Base-by-base conservation (phyloP, 352 stramenopile species). In the Globisporangium spiculum region DNA sequence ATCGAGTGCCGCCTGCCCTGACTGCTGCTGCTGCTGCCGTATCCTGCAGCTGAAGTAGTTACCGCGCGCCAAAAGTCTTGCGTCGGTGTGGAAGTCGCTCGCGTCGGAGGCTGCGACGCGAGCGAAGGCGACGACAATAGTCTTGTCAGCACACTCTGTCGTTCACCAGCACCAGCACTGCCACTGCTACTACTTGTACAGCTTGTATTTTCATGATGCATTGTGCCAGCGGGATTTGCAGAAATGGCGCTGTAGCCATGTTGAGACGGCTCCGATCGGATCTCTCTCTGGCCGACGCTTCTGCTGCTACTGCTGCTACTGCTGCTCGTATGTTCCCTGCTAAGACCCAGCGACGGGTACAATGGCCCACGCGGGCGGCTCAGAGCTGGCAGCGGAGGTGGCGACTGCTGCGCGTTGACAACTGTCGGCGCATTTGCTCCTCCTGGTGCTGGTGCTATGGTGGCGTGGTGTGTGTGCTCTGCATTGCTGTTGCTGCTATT, bases 1-100 rank as follows among this genome's bases (percentile, higher is more conserved):
- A 94, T 92, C 2, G 84, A 92, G 54, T 89, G 75, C 16, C 76
- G 69, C 12, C 57, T 50, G 3, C 54, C 56, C n/a, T 44, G 66
- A 16, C 34, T 48, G 22, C 16, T 55, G 46, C 67, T 78, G 22
- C 70, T 79, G 52, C 76, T 75, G 56, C 55, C 41, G 14, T 50
- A 62, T 6, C 27, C 55, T 46, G 34, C 6, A 24, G 36, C 14
- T 1, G 55, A 44, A 4, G 12, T 20, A 10, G 41, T 20, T 3
- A 62, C 27, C 4, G 60, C 26, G 7, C 59, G 59, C 52, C 36
- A 68, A 36, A 68, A 62, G 4, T 52, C 55, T 6, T 41, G 41
- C 54, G 7, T 32, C 16, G 34, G 41, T 27, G 8, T 36, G 3
- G 34, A 36, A 44, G 2, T n/a, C 2, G 30, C 4, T 60, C 55